Evolutionary conservation across 352 stramenopile species (phyloP), one percentile per base, ranked within the genome.

Genomic region (Phytophthora sp.): DNA sequence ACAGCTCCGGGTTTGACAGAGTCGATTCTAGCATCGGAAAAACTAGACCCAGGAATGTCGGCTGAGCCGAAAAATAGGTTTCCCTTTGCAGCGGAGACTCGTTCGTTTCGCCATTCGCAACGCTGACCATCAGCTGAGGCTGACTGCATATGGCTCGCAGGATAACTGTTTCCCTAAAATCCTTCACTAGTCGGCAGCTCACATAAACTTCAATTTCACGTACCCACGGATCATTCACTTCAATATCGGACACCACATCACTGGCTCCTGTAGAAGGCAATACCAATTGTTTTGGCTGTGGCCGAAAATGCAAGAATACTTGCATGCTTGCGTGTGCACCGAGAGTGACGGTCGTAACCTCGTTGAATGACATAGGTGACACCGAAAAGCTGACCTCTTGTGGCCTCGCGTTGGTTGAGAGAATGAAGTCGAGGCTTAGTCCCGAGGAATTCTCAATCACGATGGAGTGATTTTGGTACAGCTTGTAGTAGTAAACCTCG

Each of bases 391-490:
- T 89, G 30, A 94, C 76, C 63, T 96, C 87, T 41, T 89, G 82
- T 2, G 82, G 80, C 23, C 80, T 77, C 3, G 85, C 85, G 46
- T 89, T 96, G 41, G 82, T 96, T 35, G 84, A 93, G 21, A 96
- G 66, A 49, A 92, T 94, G 54, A 96, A 96, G 54, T 96, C 87
- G 15, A 96, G 75, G 31, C 72, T 87, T 60, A 96, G 62, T n/a
- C 81, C 79, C 20, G 85, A 94, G 20, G 85, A 88, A 42, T 96
- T 96, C 53, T 96, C 87, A 17, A 96, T 87, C 63, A 96, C 81
- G 28, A 96, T 91, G 27, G 87, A 96, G 72, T 96, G 87, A 45
- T 96, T 96, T 55, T 94, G 87, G 48, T 96, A 96, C 3, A 94
- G 59, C 55, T 96, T 94, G 79, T 94, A 76, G 50, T 94, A 96